Percentiles rank a stretch among this genome's conserved stretches.
Conservation (phyloP, 2,329 filamentous ascomycete genomes). For the Botrytis elliptica region DNA sequence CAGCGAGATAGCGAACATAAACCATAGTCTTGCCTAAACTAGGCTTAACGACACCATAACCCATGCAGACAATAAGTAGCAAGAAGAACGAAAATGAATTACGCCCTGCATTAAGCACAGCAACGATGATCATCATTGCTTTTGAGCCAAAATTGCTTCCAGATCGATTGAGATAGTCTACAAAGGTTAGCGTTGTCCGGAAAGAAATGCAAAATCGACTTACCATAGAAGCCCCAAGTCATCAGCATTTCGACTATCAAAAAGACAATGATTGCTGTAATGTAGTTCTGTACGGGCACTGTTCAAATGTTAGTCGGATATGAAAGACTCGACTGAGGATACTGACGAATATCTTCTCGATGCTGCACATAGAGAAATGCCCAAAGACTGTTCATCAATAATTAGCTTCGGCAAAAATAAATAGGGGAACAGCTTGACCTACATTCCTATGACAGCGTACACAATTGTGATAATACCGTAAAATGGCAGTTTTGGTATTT, state of each 20-base stretch:
- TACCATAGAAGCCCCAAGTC: slow-evolving; percentile 97
- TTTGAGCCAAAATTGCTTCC: slow-evolving; percentile 82
- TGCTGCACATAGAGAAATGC: slow-evolving; percentile 94
- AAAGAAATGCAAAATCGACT: slow-evolving; percentile 28
- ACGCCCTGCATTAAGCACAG: slow-evolving; percentile 84
- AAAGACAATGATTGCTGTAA: slow-evolving; percentile 94
- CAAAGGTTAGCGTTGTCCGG: slow-evolving; percentile 39
- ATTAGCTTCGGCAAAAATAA: slow-evolving; percentile 22
- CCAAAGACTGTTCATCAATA: slow-evolving; percentile 64
- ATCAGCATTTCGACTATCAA: slow-evolving; percentile 94
- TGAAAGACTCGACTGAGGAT: neutral
- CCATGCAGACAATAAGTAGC: slow-evolving; percentile 97
- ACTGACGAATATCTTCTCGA: slow-evolving; percentile 79
- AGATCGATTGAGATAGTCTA: slow-evolving; percentile 88
- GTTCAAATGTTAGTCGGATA: slow-evolving; percentile 39
- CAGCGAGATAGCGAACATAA: slow-evolving; percentile 85
- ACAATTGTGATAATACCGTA: slow-evolving; percentile 93
- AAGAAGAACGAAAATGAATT: slow-evolving; percentile 99
- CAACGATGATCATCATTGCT: slow-evolving; percentile 85
- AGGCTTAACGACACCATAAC: slow-evolving; percentile 95
- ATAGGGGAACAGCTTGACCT: slow-evolving; percentile 40
- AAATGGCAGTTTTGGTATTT: slow-evolving; percentile 96
- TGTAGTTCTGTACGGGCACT: slow-evolving; percentile 98
- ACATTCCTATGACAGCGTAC: slow-evolving; percentile 80
- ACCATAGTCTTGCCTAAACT: slow-evolving; percentile 92